A percentile compares a stretch with the other conserved stretches of the same genome.
phyloP scores from a whole-genome alignment of 2,329 filamentous ascomycete genomes.

The Beauveria caledonica region DNA sequence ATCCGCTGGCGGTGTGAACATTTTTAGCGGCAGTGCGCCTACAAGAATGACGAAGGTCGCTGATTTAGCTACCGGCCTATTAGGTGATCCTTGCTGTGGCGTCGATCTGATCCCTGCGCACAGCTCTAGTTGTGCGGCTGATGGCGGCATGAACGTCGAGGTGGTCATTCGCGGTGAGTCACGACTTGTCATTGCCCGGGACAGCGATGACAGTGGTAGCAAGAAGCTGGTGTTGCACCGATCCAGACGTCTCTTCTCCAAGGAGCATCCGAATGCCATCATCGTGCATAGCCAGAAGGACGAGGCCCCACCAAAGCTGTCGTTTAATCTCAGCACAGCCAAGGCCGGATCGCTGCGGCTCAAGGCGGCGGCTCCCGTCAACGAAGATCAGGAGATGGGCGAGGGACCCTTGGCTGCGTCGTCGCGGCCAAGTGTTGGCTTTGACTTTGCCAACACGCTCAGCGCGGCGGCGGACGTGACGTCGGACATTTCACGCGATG shows the following conservation, averaged over 20 bases:
- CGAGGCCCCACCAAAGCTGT: constrained; percentile 27
- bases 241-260: constrained; percentile 28
- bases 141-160: constrained; percentile 42
- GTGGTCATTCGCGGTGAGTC: constrained; percentile 48
- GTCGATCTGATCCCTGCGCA: constrained; percentile 36
- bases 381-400: constrained; percentile 16
- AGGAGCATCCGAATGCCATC: constrained; percentile 42
- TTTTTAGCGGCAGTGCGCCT: constrained; percentile 48
- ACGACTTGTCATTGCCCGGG: constrained; percentile 45
- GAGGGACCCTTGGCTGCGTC: constrained; percentile 19
- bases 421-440: constrained; percentile 28
- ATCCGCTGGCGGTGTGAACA: constrained; percentile 41
- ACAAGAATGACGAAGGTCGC: constrained; percentile 47
- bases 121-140: constrained; percentile 16
- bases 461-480: constrained; percentile 44
- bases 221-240: constrained; percentile 34
- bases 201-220: constrained; percentile 40
- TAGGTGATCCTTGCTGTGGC: constrained; percentile 49
- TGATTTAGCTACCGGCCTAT: constrained; percentile 43
- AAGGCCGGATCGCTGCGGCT: constrained; percentile 30
- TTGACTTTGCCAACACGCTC: constrained; percentile 44
- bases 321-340: constrained; percentile 43
- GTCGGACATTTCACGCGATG: constrained; percentile 43
- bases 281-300: constrained; percentile 43
- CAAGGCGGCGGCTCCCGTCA: constrained; percentile 21